These are phyloP conservation scores for Candida cerambycidarum DNA, from an alignment of 805 yeast genomes.

Conservation along the genomic window DNA sequence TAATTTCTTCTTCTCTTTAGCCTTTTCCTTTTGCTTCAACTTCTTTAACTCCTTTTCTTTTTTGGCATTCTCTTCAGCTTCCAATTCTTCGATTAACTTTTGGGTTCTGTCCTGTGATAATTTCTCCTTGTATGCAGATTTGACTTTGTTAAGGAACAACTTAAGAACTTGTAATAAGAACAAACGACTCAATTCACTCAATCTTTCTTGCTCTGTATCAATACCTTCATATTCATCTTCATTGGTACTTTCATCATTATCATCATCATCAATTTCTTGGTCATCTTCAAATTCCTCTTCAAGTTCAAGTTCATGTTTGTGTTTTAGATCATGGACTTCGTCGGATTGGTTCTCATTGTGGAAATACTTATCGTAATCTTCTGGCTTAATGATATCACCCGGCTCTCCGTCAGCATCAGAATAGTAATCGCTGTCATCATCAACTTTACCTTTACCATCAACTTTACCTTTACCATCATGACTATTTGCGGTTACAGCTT, in stretches of 20 bases:
- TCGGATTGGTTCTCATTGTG: slow-evolving; percentile 7
- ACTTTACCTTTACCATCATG: slow-evolving; percentile 1
- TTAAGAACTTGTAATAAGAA: slow-evolving; percentile 79
- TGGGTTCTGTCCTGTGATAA: slow-evolving; percentile 73
- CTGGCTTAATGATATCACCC: slow-evolving; percentile 5
- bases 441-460: slow-evolving; percentile 1
- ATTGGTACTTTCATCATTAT: slow-evolving; percentile 26
- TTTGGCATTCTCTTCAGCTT: slow-evolving; percentile 64
- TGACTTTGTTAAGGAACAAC: slow-evolving; percentile 68
- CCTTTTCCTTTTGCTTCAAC: slow-evolving; percentile 63
- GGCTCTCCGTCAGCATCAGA: slow-evolving; percentile 7
- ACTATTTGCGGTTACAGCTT: too few relatives aligned
- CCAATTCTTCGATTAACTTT: slow-evolving; percentile 64
- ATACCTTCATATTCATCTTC: slow-evolving; percentile 27
- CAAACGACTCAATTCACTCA: slow-evolving; percentile 77
- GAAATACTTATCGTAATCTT: slow-evolving; percentile 5
- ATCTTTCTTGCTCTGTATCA: slow-evolving; percentile 54
- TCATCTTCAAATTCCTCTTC: slow-evolving; percentile 16
- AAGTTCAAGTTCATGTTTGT: too few relatives aligned
- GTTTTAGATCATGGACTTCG: too few relatives aligned
- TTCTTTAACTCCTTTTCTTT: slow-evolving; percentile 68
- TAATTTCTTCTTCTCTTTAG: slow-evolving; percentile 64
- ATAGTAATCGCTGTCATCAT: slow-evolving; percentile 3
- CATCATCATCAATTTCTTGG: slow-evolving; percentile 19
- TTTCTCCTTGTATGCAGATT: slow-evolving; percentile 75